Percentiles rank a stretch among this genome's conserved stretches.
Evolutionary conservation across 2,329 filamentous ascomycete genomes (phyloP).

Genomic region (Arthrobotrys sinensis): DNA sequence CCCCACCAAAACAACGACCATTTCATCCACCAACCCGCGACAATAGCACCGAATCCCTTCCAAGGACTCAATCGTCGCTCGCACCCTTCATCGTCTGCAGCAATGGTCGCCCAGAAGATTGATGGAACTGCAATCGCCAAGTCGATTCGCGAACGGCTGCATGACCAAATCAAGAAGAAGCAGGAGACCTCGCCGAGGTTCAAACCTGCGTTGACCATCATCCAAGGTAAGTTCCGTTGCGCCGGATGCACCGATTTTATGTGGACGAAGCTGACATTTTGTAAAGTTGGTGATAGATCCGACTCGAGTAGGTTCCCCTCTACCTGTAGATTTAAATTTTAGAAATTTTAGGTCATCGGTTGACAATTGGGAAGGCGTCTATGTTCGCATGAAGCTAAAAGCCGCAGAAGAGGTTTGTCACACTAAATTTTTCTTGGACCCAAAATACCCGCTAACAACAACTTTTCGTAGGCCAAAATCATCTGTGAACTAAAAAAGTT

Average conservation of each 20-base stretch:
- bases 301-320: slow-evolving; percentile 81
- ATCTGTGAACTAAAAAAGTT: slow-evolving; percentile 88
- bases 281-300: slow-evolving; percentile 86
- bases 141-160: slow-evolving; percentile 86
- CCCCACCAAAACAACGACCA: slow-evolving; percentile 59
- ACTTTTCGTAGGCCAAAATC: slow-evolving; percentile 81
- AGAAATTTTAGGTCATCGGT: slow-evolving; percentile 3
- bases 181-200: slow-evolving; percentile 89
- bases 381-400: slow-evolving; percentile 99
- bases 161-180: slow-evolving; percentile 82
- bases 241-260: slow-evolving; percentile 21
- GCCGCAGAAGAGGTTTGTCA: slow-evolving; percentile 85
- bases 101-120: slow-evolving; percentile 90
- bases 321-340: slow-evolving; percentile 9
- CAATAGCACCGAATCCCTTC: slow-evolving; percentile 40
- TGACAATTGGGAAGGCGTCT: slow-evolving; percentile 77
- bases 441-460: slow-evolving; percentile 39
- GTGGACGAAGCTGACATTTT: slow-evolving; percentile 38
- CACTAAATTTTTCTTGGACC: slow-evolving; percentile 36
- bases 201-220: slow-evolving; percentile 90
- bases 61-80: slow-evolving; percentile 62
- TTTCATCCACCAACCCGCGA: slow-evolving; percentile 56
- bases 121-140: slow-evolving; percentile 97
- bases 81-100: slow-evolving; percentile 73
- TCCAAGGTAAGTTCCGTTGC: slow-evolving; percentile 79